Percentiles rank a stretch among this genome's conserved stretches.
These are phyloP conservation scores for Trebouxiophyceae sp. DNA, from an alignment of 163 green algal species.

Conservation along the genomic window DNA sequence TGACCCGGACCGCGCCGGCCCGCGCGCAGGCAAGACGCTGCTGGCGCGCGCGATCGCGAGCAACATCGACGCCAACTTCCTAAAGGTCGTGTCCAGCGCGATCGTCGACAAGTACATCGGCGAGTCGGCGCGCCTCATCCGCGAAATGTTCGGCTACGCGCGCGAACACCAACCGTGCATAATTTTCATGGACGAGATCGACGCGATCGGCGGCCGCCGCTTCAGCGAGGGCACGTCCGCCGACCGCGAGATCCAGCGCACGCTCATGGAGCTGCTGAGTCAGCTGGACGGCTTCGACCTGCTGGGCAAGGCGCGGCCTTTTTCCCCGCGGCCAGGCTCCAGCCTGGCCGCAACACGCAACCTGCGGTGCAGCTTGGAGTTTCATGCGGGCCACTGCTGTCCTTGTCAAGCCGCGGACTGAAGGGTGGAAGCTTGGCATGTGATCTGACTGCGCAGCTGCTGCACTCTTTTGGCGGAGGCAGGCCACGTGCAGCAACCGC, in stretches of 20 bases:
- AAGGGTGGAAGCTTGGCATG: too few relatives aligned
- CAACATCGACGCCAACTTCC: conserved; percentile 99
- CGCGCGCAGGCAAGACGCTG: conserved; percentile 85
- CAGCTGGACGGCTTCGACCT: conserved; percentile 99
- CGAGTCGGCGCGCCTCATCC: conserved; percentile 83
- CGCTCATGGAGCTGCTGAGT: conserved; percentile 98
- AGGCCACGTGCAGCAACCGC: not conserved
- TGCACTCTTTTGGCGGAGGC: not conserved
- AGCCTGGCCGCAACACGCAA: too few relatives aligned
- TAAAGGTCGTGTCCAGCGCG: conserved; percentile 95
- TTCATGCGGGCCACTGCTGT: too few relatives aligned
- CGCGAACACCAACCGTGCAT: conserved; percentile 96
- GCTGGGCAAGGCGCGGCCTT: conserved; percentile 65
- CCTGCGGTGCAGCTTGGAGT: too few relatives aligned
- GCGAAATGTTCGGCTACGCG: conserved; percentile 96
- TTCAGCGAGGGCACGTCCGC: conserved; percentile 95
- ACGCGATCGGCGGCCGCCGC: conserved; percentile 93
- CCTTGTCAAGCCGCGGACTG: too few relatives aligned
- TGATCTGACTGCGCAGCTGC: too few relatives aligned
- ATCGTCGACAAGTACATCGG: conserved; percentile 99
- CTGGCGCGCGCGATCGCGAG: conserved; percentile 94
- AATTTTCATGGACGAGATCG: conserved; percentile 99
- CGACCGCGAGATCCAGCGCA: conserved; percentile 99
- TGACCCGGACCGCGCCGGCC: too few relatives aligned
- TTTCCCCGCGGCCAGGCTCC: too few relatives aligned